Evolutionary conservation across 1,284 basidiomycete genomes (phyloP).

Genomic region (Meira miltonrushii): DNA sequence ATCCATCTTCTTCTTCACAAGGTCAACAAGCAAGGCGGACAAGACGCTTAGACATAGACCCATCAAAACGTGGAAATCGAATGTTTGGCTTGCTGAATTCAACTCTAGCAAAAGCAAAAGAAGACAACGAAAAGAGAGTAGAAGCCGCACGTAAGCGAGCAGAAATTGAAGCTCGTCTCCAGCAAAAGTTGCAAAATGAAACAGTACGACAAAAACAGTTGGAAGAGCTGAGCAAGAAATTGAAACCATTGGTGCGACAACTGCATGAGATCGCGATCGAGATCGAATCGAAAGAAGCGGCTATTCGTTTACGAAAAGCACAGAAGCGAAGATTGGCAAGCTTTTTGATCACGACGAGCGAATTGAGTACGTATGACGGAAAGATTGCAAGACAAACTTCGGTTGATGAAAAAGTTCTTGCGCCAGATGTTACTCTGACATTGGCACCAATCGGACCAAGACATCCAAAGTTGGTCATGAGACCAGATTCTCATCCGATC

Average conservation of each 20-base stretch:
- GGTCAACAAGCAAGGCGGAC: background rate
- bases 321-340: conserved; percentile 9
- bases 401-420: conserved; percentile 3
- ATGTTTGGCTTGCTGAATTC: conserved; percentile 9
- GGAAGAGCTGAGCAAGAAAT: background rate
- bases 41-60: background rate
- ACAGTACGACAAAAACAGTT: background rate
- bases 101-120: conserved; percentile 7
- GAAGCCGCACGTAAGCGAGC: conserved; percentile 4
- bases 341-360: conserved; percentile 7
- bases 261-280: background rate
- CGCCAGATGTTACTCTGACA: background rate
- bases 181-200: conserved; percentile 3
- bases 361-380: background rate
- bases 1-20: too few relatives aligned
- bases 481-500: conserved; percentile 1
- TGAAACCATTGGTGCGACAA: background rate
- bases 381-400: conserved; percentile 1
- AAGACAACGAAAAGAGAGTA: conserved; percentile 6
- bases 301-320: conserved; percentile 4
- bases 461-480: background rate
- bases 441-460: background rate
- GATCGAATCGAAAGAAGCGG: background rate
- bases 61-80: background rate
- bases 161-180: conserved; percentile 4